A percentile compares a stretch with the other conserved stretches of the same genome.
These are phyloP conservation scores for Kodamaea kaohsiungensis DNA, from an alignment of 805 yeast genomes.

Conservation along the genomic window DNA sequence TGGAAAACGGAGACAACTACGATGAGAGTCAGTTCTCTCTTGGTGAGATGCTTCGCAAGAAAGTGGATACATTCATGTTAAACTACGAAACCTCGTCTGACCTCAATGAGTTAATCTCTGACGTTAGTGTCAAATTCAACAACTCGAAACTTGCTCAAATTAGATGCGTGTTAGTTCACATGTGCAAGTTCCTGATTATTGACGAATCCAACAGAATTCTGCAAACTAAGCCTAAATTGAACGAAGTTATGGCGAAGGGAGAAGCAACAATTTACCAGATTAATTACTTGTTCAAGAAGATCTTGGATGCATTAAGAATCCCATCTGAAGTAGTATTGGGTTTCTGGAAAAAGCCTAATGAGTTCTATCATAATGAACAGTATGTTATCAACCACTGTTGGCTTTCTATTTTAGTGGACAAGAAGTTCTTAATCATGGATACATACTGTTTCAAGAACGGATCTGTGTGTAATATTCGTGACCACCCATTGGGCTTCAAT, in stretches of 20 bases:
- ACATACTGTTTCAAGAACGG: slow-evolving; percentile 38
- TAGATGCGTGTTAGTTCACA: slow-evolving; percentile 62
- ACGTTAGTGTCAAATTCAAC: slow-evolving; percentile 40
- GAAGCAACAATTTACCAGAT: slow-evolving; percentile 70
- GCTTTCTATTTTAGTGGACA: slow-evolving; percentile 76
- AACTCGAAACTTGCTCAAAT: slow-evolving; percentile 51
- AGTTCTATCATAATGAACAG: slow-evolving; percentile 50
- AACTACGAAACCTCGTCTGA: slow-evolving; percentile 30
- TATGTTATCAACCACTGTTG: slow-evolving; percentile 79
- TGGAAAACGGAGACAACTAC: not conserved
- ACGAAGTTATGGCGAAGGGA: slow-evolving; percentile 44
- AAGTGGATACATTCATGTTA: slow-evolving; percentile 34
- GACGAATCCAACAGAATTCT: slow-evolving; percentile 37
- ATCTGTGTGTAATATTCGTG: slow-evolving; percentile 32
- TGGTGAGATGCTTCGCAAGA: slow-evolving; percentile 20
- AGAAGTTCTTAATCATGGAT: slow-evolving; percentile 81
- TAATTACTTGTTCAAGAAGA: slow-evolving; percentile 71
- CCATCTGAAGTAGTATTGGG: slow-evolving; percentile 80
- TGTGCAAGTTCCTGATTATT: slow-evolving; percentile 60
- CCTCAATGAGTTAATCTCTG: slow-evolving; percentile 43
- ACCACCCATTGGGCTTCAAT: slow-evolving; percentile 26
- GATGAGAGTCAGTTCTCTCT: slow-evolving; percentile 11
- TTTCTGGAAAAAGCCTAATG: slow-evolving; percentile 77
- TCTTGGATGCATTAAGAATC: slow-evolving; percentile 69
- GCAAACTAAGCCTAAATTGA: slow-evolving; percentile 42